Base-by-base conservation (phyloP, 192 early-diverging fungal genomes). In the Geranomyces michiganensis region DNA sequence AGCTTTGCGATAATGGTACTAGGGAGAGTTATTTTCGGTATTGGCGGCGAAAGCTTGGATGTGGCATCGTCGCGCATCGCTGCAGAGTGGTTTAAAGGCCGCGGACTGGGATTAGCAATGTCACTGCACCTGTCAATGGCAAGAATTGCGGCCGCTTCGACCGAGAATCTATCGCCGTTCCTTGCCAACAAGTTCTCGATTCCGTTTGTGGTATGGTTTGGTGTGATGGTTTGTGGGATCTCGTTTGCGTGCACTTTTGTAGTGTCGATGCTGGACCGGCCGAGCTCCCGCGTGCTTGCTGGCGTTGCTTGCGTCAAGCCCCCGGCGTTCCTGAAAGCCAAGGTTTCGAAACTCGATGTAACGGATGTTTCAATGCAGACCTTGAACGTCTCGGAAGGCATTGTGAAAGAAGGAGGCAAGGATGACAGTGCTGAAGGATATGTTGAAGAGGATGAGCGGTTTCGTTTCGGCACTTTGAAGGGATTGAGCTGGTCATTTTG, bases 1-100 rank as follows among this genome's bases (percentile, higher is more conserved):
- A 79, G 58, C 9, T 81, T 88, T 32, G 51, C 69, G 49, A n/a
- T 79, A 0, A 84, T 89, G 84, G 27, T 86, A 0, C 22, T 82
- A 6, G 90, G 88, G 1, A 80, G 90, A 15, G 59, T 89, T 8
- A 44, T 90, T 13, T 88, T 90, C 71, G 89, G 89, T 3, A 73
- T 87, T 8, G 89, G 89, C 17, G 85, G 86, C 17, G 88, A 86
- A 63, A 78, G 71, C 22, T 68, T 90, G n/a, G 89, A 88, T 47
- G 88, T 90, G 10, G 44, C 12, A 17, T 17, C 36, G 33, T 56
- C 65, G 0, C 65, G 73, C 4, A 51, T 74, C 24, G 47, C 48
- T 9, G 61, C 66, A 6, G 58, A 82, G 36, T 88, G 84, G 85
- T 90, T 89, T 68, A 69, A 78, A 55, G 81, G 81, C 10, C 68